Percentiles rank a stretch among this genome's conserved stretches.
Evolutionary conservation across 2,329 filamentous ascomycete species (phyloP).

Genomic region (Neopestalotiopsis sp.): DNA sequence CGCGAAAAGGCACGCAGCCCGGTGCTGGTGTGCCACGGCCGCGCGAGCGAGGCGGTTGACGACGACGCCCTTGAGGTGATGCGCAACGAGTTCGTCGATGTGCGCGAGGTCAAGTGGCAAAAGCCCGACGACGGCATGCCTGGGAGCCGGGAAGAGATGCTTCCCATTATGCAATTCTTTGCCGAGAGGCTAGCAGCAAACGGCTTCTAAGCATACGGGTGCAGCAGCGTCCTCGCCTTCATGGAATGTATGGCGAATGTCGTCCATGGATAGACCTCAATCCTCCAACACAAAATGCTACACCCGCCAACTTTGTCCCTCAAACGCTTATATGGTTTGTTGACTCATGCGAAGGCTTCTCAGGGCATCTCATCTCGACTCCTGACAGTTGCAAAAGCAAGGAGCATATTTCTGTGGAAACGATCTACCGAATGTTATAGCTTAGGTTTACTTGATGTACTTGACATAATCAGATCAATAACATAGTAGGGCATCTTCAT

Average conservation of each 20-base stretch:
- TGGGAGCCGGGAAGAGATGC: constrained; percentile 80
- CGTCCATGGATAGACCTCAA: too few relatives aligned
- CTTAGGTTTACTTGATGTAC: background rate
- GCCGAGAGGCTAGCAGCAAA: constrained; percentile 62
- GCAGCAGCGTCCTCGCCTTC: too few relatives aligned
- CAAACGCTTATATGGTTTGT: too few relatives aligned
- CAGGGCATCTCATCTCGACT: too few relatives aligned
- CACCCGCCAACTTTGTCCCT: too few relatives aligned
- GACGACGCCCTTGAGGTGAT: constrained; percentile 68
- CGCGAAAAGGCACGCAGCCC: constrained; percentile 66
- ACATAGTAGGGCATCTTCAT: background rate
- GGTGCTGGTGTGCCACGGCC: constrained; percentile 65
- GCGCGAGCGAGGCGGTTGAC: constrained; percentile 52
- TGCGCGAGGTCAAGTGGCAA: constrained; percentile 73
- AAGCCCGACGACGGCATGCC: constrained; percentile 82
- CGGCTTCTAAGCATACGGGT: constrained; percentile 17
- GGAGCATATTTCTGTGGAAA: too few relatives aligned
- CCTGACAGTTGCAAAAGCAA: too few relatives aligned
- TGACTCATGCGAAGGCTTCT: too few relatives aligned
- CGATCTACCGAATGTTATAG: too few relatives aligned
- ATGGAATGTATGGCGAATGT: too few relatives aligned
- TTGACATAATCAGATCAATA: background rate
- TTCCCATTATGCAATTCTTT: constrained; percentile 88
- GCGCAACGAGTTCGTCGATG: constrained; percentile 69
- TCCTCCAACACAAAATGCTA: too few relatives aligned